Conservation (phyloP, 306 rosid species). For the Glycine latifolia region DNA sequence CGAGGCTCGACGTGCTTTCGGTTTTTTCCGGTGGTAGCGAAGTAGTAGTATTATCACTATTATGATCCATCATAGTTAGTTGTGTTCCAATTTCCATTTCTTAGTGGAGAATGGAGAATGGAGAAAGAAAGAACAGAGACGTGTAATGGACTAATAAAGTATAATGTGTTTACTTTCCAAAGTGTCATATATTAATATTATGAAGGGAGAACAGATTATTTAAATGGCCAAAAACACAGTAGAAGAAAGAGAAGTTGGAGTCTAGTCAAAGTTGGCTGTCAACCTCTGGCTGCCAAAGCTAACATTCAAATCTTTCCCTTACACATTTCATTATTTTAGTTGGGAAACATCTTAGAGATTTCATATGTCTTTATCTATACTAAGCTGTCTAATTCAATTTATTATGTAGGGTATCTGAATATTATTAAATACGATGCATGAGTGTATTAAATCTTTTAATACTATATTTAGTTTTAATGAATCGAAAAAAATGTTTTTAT, state of each 20-base stretch:
- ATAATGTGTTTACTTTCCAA: background rate
- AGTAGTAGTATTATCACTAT: background rate
- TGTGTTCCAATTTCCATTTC: too few species aligned
- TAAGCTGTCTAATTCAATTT: too few species aligned
- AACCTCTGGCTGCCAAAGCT: background rate
- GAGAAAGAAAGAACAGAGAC: background rate
- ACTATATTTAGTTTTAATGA: too few species aligned
- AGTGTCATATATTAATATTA: background rate
- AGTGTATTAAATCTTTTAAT: too few species aligned
- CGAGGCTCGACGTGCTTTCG: conserved; percentile 32
- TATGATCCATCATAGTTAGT: too few species aligned
- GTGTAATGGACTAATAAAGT: background rate
- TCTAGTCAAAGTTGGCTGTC: background rate
- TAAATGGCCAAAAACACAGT: too few species aligned
- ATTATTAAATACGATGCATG: too few species aligned
- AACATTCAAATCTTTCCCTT: background rate
- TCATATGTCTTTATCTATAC: background rate
- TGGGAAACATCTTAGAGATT: background rate
- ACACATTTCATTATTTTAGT: background rate
- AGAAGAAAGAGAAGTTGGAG: too few species aligned
- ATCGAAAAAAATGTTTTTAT: too few species aligned
- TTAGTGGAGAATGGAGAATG: too few species aligned
- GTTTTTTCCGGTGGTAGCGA: background rate
- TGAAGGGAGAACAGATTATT: background rate
- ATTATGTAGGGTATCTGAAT: too few species aligned